Percentiles rank a stretch among this genome's conserved stretches.
phyloP scores from a whole-genome alignment of 495 filamentous ascomycete genomes.

The Niebla homalea region DNA sequence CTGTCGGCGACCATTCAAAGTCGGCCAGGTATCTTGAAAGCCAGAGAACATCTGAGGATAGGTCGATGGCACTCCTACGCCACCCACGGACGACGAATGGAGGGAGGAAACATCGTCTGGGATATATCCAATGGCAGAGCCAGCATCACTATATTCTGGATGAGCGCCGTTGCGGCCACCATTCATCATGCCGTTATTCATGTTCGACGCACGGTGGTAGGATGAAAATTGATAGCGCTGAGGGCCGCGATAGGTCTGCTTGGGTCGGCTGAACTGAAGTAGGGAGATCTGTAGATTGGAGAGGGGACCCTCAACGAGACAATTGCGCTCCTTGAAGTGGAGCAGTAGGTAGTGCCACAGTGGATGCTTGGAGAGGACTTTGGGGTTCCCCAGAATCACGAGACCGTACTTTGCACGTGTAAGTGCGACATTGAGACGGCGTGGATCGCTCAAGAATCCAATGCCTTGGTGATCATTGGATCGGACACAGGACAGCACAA shows the following conservation, averaged over 20 bases:
- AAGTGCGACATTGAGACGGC: slow-evolving; percentile 96
- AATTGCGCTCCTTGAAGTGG: slow-evolving; percentile 96
- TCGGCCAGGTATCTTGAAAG: slow-evolving; percentile 83
- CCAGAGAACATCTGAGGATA: slow-evolving; percentile 94
- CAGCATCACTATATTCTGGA: slow-evolving; percentile 70
- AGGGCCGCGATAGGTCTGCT: slow-evolving; percentile 80
- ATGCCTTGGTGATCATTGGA: slow-evolving; percentile 99
- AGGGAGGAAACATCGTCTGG: slow-evolving; percentile 95
- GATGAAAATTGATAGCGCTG: slow-evolving; percentile 71
- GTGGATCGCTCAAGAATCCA: slow-evolving; percentile 95
- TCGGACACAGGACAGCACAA: slow-evolving; percentile 93
- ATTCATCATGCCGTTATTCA: slow-evolving; percentile 33
- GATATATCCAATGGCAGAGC: slow-evolving; percentile 85
- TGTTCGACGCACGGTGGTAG: slow-evolving; percentile 52
- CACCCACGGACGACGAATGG: slow-evolving; percentile 81
- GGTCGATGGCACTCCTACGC: slow-evolving; percentile 61
- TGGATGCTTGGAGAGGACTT: slow-evolving; percentile 94
- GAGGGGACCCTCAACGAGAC: slow-evolving; percentile 91
- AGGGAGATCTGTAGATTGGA: slow-evolving; percentile 90
- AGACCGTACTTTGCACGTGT: slow-evolving; percentile 94
- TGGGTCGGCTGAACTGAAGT: slow-evolving; percentile 88
- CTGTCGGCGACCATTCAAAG: slow-evolving; percentile 51
- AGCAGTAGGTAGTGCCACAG: slow-evolving; percentile 93
- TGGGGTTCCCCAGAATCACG: slow-evolving; percentile 94
- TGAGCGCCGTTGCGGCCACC: slow-evolving; percentile 39